Conservation (phyloP, 345 rosid genomes). For the Cardamine chenopodiifolia region DNA sequence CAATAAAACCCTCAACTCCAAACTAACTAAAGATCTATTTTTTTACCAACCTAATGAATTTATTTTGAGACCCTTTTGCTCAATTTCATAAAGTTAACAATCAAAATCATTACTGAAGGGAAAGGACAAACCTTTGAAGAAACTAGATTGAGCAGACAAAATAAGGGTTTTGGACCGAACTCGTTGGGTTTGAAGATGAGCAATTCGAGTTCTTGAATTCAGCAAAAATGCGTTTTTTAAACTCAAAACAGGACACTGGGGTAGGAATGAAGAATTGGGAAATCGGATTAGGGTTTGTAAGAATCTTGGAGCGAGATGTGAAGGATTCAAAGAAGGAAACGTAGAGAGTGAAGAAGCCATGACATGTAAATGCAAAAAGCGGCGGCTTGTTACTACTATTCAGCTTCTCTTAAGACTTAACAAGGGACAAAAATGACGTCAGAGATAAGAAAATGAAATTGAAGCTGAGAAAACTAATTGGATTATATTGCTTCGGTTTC, state of each 20-base stretch:
- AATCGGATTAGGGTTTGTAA: constrained; percentile 37
- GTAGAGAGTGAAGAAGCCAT: constrained; percentile 33
- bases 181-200: constrained; percentile 33
- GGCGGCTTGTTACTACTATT: neutral
- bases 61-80: constrained; percentile 9
- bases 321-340: constrained; percentile 30
- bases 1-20: neutral
- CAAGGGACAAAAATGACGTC: neutral
- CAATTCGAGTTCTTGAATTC: constrained; percentile 23
- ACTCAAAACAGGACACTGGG: constrained; percentile 38
- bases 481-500: neutral
- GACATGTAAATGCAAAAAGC: constrained; percentile 13
- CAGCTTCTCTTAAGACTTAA: neutral
- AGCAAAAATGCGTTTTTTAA: constrained; percentile 37
- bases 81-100: constrained; percentile 6
- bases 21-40: neutral
- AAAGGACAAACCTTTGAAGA: constrained; percentile 54
- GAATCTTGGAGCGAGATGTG: constrained; percentile 35
- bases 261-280: constrained; percentile 35
- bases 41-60: neutral
- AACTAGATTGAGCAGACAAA: constrained; percentile 52
- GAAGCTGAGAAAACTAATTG: neutral
- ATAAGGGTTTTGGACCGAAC: constrained; percentile 40
- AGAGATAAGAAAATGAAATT: constrained; percentile 4
- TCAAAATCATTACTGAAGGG: neutral